A percentile compares a stretch with the other conserved stretches of the same genome.
These are phyloP conservation scores for Quercus bicolor DNA, from an alignment of 306 rosid genomes.

Conservation along the genomic window DNA sequence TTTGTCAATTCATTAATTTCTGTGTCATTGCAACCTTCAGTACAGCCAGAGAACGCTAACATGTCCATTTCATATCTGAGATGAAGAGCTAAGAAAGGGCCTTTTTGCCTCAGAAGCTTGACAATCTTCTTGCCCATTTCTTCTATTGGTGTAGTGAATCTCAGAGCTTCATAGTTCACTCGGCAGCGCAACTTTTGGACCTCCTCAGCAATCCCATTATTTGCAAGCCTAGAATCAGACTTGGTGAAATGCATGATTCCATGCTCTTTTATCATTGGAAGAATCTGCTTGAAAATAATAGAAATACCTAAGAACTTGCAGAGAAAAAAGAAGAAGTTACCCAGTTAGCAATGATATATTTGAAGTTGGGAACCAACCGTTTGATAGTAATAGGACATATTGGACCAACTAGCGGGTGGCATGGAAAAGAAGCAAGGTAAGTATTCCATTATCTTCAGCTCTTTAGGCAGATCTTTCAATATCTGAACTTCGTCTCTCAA, in stretches of 20 bases:
- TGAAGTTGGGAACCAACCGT: conserved; percentile 39
- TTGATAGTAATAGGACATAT: conserved; percentile 64
- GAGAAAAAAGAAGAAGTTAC: neutral
- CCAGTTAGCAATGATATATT: neutral
- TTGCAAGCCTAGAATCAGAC: conserved; percentile 80
- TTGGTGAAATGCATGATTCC: conserved; percentile 75
- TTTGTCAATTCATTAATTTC: conserved; percentile 72
- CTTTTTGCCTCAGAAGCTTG: conserved; percentile 63
- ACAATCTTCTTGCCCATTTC: conserved; percentile 69
- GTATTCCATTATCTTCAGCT: conserved; percentile 42
- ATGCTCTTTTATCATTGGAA: conserved; percentile 62
- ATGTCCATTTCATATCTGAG: conserved; percentile 98
- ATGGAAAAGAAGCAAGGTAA: conserved; percentile 34
- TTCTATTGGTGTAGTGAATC: conserved; percentile 75
- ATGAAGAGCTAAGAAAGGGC: conserved; percentile 92
- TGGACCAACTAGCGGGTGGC: conserved; percentile 93
- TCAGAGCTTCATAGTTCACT: conserved; percentile 67
- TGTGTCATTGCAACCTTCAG: conserved; percentile 57
- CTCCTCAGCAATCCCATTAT: conserved; percentile 61
- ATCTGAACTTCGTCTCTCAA: conserved; percentile 84
- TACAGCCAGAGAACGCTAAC: conserved; percentile 94
- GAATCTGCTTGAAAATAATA: conserved; percentile 44
- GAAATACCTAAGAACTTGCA: neutral
- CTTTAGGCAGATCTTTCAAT: conserved; percentile 71
- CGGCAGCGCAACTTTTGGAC: conserved; percentile 80